Percentiles rank a stretch among this genome's conserved stretches.
phyloP scores from a whole-genome alignment of 371 early-diverging fungal species.

The Mucor irregularis region DNA sequence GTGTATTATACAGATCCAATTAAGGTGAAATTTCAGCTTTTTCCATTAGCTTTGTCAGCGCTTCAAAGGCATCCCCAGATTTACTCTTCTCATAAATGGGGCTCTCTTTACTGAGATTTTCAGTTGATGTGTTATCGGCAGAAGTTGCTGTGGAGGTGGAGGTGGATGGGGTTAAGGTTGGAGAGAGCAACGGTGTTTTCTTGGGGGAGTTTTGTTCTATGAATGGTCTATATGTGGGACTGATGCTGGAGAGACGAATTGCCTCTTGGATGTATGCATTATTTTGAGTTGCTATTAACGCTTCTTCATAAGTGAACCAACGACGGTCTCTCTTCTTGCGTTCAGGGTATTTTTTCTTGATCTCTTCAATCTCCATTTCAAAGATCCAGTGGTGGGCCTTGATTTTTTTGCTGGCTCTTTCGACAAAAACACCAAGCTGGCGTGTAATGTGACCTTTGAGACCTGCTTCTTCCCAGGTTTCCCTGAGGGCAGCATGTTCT shows the following conservation, averaged over 20 bases:
- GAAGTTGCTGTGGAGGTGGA: background rate
- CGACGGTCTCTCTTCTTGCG: conserved; percentile 60
- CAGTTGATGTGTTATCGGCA: background rate
- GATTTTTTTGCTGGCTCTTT: conserved; percentile 46
- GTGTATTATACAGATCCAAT: too few relatives aligned
- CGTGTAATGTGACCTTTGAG: conserved; percentile 54
- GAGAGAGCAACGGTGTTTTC: too few relatives aligned
- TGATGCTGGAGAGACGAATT: conserved; percentile 41
- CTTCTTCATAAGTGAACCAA: conserved; percentile 69
- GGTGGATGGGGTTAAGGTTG: background rate
- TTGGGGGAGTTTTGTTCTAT: background rate
- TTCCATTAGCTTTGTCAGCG: conserved; percentile 14
- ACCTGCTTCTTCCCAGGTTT: conserved; percentile 74
- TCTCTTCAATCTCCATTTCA: conserved; percentile 58
- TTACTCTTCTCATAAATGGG: background rate
- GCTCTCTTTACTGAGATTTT: background rate
- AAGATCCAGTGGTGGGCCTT: conserved; percentile 61
- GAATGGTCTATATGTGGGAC: conserved; percentile 12
- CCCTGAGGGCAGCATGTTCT: conserved; percentile 64
- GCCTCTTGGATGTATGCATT: conserved; percentile 63
- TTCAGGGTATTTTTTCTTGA: conserved; percentile 62
- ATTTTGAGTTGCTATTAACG: conserved; percentile 39
- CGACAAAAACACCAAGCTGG: conserved; percentile 57
- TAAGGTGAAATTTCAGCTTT: background rate
- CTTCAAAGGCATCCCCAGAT: conserved; percentile 14